Base-by-base conservation (phyloP, 2,329 filamentous ascomycete species). In the Xylaria sp. region DNA sequence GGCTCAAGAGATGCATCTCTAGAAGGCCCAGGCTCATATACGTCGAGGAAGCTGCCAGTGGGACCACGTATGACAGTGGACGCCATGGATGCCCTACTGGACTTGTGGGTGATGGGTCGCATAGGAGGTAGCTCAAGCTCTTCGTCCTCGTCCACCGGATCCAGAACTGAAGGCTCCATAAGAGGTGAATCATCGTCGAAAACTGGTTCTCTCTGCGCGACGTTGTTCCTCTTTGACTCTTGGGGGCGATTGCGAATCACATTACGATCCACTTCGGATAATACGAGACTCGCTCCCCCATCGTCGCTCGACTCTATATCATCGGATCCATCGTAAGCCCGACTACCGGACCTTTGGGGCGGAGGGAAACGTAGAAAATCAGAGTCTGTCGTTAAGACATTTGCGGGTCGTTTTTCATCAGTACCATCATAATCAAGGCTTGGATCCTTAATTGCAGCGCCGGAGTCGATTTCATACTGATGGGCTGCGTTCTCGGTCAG, bases 1-100 rank as follows among this genome's bases (percentile, higher is more conserved):
- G 77, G 77, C 5, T 78, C 80, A 1, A 71, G 71, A 7, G 77
- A 80, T 0, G 74, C 66, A 42, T 80, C 78, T 45, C 65, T 62
- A 39, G 57, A 66, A 0, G 73, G 71, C 0, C 66, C 57, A 39
- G 77, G 75, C 57, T 78, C 79, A 5, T 72, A 77, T 39, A 74
- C 63, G 22, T 71, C 69, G 21, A 71, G 70, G 39, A 76, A 74
- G 39, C 71, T 69, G 50, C 69, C 76, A 16, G 71, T 71, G 11
- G 68, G 66, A 4, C 67, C 73, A 48, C 71, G 72, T 16, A 76
- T 60, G 8, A 75, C 61, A 0, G 72, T 75, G 6, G 74, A 78
- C n/a, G 70, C 67, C 22, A 73, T 24, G 17, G 68, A 71, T 13
- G 40, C 48, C 20, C 60, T 50, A 39, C 69, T 71, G n/a, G 39